Conservation (phyloP, 768 basidiomycete genomes). For the Hygrophorus pudorinus region DNA sequence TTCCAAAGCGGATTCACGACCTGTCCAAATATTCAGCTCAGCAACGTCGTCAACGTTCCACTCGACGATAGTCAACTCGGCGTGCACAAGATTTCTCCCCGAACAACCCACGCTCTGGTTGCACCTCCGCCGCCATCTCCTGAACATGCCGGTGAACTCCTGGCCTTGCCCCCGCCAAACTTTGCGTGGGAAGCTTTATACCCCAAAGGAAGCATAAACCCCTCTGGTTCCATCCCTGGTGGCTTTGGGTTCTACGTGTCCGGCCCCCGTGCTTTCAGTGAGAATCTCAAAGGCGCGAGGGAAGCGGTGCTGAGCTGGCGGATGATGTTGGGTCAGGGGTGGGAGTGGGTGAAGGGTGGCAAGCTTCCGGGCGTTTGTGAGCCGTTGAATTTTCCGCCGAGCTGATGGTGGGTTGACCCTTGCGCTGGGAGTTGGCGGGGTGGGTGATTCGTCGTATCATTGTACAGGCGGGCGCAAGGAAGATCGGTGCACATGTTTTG, state of each 20-base stretch:
- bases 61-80: conserved; percentile 36
- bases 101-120: conserved; percentile 24
- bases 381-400: conserved; percentile 13
- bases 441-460: conserved; percentile 45
- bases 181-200: conserved; percentile 56
- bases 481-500: conserved; percentile 56
- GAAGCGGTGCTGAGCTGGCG: conserved; percentile 59
- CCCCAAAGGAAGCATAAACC: conserved; percentile 52
- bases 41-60: conserved; percentile 16
- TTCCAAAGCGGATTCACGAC: conserved; percentile 35
- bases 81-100: conserved; percentile 35
- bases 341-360: conserved; percentile 66
- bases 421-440: conserved; percentile 37
- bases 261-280: conserved; percentile 37
- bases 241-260: conserved; percentile 65
- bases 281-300: conserved; percentile 27
- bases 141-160: neutral
- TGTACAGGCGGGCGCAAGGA: conserved; percentile 63
- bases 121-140: conserved; percentile 16
- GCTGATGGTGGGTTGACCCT: neutral
- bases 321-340: conserved; percentile 51
- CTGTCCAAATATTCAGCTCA: conserved; percentile 15
- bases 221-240: conserved; percentile 37
- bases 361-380: conserved; percentile 66
- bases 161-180: conserved; percentile 12